Conservation (phyloP, 2,329 filamentous ascomycete species). For the Biscogniauxia mediterranea region DNA sequence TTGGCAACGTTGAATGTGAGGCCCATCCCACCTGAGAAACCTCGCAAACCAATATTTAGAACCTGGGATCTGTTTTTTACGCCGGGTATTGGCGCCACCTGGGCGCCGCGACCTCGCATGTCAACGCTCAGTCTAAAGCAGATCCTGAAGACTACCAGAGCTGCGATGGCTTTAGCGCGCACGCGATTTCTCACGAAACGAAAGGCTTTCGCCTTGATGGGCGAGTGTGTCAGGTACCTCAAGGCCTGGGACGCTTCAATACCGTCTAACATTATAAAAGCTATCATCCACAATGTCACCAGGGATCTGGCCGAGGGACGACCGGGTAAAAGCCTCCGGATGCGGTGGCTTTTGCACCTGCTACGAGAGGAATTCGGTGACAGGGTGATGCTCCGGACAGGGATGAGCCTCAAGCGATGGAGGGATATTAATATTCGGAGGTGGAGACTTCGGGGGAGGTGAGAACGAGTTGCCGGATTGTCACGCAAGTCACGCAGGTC, state of each 20-base stretch:
- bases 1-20: constrained; percentile 16
- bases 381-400: constrained; percentile 26
- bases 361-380: constrained; percentile 27
- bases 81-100: neutral
- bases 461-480: neutral
- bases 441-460: neutral
- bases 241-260: constrained; percentile 18
- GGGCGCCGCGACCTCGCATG: neutral
- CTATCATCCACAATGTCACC: constrained; percentile 35
- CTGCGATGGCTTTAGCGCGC: constrained; percentile 18
- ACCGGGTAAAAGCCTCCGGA: constrained; percentile 34
- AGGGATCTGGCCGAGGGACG: constrained; percentile 34
- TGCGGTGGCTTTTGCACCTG: constrained; percentile 36
- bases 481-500: neutral
- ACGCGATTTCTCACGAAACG: constrained; percentile 22
- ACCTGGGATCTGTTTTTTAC: neutral
- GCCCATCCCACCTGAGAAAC: neutral
- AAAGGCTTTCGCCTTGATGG: constrained; percentile 31
- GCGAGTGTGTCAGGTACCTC: constrained; percentile 33
- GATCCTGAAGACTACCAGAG: constrained; percentile 15
- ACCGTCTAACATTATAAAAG: constrained; percentile 27
- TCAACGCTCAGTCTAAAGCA: neutral
- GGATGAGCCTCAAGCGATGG: constrained; percentile 18
- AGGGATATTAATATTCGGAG: constrained; percentile 13
- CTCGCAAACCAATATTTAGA: neutral